Evolutionary conservation across 2,329 filamentous ascomycete genomes (phyloP).

Genomic region (Colletotrichum incanum): DNA sequence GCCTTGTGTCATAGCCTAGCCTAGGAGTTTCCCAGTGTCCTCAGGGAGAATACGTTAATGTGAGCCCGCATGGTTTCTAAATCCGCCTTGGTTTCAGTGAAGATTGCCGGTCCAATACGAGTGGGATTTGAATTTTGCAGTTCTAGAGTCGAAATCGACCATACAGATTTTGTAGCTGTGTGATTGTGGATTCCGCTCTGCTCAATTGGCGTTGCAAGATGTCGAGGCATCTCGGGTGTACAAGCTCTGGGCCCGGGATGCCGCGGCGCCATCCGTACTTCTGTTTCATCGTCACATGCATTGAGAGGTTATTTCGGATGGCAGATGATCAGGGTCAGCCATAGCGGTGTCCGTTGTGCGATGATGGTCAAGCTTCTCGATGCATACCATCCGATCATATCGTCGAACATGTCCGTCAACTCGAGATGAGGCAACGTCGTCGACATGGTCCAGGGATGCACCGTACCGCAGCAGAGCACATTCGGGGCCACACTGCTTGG

Average conservation of each 20-base stretch:
- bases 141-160: not conserved
- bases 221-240: not conserved
- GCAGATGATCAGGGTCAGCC: not conserved
- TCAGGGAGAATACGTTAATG: not conserved
- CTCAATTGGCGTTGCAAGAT: not conserved
- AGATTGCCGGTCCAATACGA: not conserved
- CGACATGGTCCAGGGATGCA: constrained; percentile 10
- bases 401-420: constrained; percentile 3
- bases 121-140: not conserved
- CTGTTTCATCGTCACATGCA: not conserved
- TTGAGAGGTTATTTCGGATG: constrained; percentile 11
- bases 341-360: not conserved
- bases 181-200: not conserved
- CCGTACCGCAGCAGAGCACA: constrained; percentile 17
- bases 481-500: constrained; percentile 21
- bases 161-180: not conserved
- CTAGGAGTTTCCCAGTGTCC: not conserved
- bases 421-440: not conserved
- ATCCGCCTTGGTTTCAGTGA: not conserved
- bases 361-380: not conserved
- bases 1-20: not conserved
- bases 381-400: constrained; percentile 16
- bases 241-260: not conserved
- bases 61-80: not conserved
- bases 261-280: not conserved